Evolutionary conservation across 495 filamentous ascomycete genomes (phyloP).

Genomic region (Hypomontagnella monticulosa): DNA sequence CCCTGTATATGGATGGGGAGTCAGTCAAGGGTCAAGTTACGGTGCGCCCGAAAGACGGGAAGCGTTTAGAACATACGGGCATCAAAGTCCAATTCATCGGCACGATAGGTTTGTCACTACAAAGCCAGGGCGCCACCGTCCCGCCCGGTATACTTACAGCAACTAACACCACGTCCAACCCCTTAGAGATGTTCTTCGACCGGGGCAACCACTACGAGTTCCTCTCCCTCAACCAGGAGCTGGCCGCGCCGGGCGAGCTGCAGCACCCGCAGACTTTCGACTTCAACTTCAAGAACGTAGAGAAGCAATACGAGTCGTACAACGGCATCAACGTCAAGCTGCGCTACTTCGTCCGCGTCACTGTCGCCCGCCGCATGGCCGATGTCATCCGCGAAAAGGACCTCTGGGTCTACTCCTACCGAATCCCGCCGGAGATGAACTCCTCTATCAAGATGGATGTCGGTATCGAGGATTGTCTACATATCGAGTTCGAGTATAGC

Average conservation of each 20-base stretch:
- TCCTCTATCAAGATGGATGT: slow-evolving; percentile 99
- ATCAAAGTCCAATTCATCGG: slow-evolving; percentile 99
- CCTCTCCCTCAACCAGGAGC: slow-evolving; percentile 92
- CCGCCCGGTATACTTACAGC: too few relatives aligned
- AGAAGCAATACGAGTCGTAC: slow-evolving; percentile 99
- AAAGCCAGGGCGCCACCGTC: too few relatives aligned
- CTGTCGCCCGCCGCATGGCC: slow-evolving; percentile 94
- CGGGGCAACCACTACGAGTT: slow-evolving; percentile 99
- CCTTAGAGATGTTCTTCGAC: slow-evolving; percentile 95
- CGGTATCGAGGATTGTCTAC: slow-evolving; percentile 98
- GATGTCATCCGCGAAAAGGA: slow-evolving; percentile 99
- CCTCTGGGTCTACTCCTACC: slow-evolving; percentile 99
- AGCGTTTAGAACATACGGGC: slow-evolving; percentile 95
- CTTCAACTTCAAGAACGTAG: slow-evolving; percentile 99
- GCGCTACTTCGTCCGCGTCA: slow-evolving; percentile 97
- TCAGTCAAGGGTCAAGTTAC: slow-evolving; percentile 96
- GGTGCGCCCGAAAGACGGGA: slow-evolving; percentile 96
- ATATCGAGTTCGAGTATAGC: slow-evolving; percentile 99
- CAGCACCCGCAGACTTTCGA: slow-evolving; percentile 98
- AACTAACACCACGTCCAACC: background rate
- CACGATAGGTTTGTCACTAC: slow-evolving; percentile 78
- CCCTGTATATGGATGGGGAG: slow-evolving; percentile 97
- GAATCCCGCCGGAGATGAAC: slow-evolving; percentile 97
- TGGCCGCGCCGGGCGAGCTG: slow-evolving; percentile 94
- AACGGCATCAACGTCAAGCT: slow-evolving; percentile 99